phyloP scores from a whole-genome alignment of 2,329 filamentous ascomycete genomes.

The Cephalotrichum gorgonifer region DNA sequence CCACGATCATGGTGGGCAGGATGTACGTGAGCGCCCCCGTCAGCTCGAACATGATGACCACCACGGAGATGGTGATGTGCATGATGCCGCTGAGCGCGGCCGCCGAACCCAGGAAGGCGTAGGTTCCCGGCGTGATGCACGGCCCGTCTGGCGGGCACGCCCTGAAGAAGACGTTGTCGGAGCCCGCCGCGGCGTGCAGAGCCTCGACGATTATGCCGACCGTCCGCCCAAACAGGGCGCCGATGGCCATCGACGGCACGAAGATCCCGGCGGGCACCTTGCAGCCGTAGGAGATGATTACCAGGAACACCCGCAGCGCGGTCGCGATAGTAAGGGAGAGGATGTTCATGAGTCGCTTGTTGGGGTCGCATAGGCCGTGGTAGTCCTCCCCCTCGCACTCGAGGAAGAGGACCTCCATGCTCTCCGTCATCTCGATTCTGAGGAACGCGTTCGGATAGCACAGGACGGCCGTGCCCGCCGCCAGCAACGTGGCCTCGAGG shows the following conservation, averaged over 20 bases:
- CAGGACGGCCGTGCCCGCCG: slow-evolving; percentile 75
- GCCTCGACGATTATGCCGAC: slow-evolving; percentile 92
- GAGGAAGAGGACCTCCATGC: slow-evolving; percentile 94
- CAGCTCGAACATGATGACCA: slow-evolving; percentile 98
- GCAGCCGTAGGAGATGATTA: slow-evolving; percentile 94
- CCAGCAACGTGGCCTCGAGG: slow-evolving; percentile 75
- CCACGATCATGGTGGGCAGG: slow-evolving; percentile 96
- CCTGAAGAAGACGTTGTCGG: slow-evolving; percentile 73
- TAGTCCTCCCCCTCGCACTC: slow-evolving; percentile 93
- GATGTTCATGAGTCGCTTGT: slow-evolving; percentile 69
- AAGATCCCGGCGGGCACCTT: slow-evolving; percentile 98
- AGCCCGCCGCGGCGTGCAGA: slow-evolving; percentile 72
- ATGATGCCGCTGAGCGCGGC: slow-evolving; percentile 92
- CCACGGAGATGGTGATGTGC: slow-evolving; percentile 93
- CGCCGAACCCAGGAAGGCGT: slow-evolving; percentile 87
- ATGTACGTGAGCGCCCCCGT: slow-evolving; percentile 97
- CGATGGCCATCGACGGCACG: slow-evolving; percentile 95
- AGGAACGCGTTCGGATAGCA: slow-evolving; percentile 96
- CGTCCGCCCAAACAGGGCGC: slow-evolving; percentile 85
- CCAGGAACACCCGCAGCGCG: slow-evolving; percentile 67
- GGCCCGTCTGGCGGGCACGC: slow-evolving; percentile 84
- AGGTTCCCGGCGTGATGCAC: slow-evolving; percentile 95
- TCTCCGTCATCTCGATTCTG: slow-evolving; percentile 97
- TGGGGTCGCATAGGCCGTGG: slow-evolving; percentile 72
- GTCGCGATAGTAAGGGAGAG: slow-evolving; percentile 71